Evolutionary conservation across 2,329 filamentous ascomycete genomes (phyloP), one percentile per base, ranked within the genome.

Genomic region (Colletotrichum ledebouriae): DNA sequence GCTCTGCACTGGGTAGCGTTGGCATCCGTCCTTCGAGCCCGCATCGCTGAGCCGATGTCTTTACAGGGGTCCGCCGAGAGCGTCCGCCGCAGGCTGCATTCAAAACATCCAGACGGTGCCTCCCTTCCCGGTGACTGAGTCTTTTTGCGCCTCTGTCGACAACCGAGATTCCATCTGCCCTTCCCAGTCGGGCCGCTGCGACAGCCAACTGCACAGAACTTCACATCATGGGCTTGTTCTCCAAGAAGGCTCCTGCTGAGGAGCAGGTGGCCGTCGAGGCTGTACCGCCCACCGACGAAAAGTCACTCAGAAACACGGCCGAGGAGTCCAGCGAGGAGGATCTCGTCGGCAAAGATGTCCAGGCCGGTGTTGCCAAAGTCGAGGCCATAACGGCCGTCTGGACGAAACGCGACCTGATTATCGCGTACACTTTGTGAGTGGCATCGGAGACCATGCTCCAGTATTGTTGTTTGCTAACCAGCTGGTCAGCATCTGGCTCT

Each of bases 291-390:
- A 17, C 15, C 47, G 55, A 68, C 10, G 65, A 68, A 33, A 65
- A 68, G 61, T 59, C 61, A 15, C 34, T 63, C 50, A 52, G 22
- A 46, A 37, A 59, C 2, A 37, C 61, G 2, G 25, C 46, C 34
- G 70, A 72, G 15, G 61, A 59, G 67, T 72, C 71, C 11, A 68
- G 70, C 60, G 77, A 82, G 59, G 74, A 73, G 49, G 77, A 82
- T 29, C 68, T 73, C 41, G 75, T 80, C 63, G 73, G 74, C 29
- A 73, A 75, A 44, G 67, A 75, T 56, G 77, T 77, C 9, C 82
- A 85, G 73, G 75, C 76, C 9, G 84, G 84, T 75, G 82, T 86
- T 17, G 79, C 81, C 65, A 81, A 81, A 59, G 79, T 85, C n/a
- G 81, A 85, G 72, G 84, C 83, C 13, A 79, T 80, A 9, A 81